Conservation (phyloP, 2,329 filamentous ascomycete species). For the Talaromyces sp. region DNA sequence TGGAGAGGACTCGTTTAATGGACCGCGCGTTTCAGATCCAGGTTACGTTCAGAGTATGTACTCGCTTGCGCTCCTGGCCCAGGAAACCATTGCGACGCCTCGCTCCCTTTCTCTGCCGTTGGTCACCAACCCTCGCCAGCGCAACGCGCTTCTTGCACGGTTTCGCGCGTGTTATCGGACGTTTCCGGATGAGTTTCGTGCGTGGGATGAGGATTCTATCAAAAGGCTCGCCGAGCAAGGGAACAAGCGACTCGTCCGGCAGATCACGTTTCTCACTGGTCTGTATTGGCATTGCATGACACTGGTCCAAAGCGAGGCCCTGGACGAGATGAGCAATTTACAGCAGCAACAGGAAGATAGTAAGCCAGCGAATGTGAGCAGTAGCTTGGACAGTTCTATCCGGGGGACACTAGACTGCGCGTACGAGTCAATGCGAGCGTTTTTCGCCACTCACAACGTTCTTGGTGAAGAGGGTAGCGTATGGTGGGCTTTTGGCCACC, state of each 20-base stretch:
- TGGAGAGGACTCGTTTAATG: constrained; percentile 8
- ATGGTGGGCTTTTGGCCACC: constrained; percentile 14
- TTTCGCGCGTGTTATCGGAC: constrained; percentile 11
- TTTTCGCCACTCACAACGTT: constrained; percentile 10
- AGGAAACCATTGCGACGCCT: constrained; percentile 10
- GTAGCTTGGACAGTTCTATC: constrained; percentile 3
- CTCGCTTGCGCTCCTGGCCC: constrained; percentile 10
- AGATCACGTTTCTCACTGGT: constrained; percentile 12
- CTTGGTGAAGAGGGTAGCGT: constrained; percentile 11
- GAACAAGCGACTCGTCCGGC: constrained; percentile 9
- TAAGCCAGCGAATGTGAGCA: background rate
- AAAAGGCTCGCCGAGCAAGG: constrained; percentile 1
- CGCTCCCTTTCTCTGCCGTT: constrained; percentile 12
- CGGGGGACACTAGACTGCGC: constrained; percentile 10
- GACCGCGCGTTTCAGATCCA: constrained; percentile 2
- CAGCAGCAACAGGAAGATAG: background rate
- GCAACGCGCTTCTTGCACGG: constrained; percentile 2
- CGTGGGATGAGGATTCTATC: constrained; percentile 10
- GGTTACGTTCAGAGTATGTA: constrained; percentile 14
- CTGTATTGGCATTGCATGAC: constrained; percentile 13
- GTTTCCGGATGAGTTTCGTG: constrained; percentile 12
- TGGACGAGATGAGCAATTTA: constrained; percentile 7
- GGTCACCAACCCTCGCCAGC: constrained; percentile 9
- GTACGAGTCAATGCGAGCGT: constrained; percentile 10
- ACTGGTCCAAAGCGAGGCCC: constrained; percentile 9